Evolutionary conservation across 129 eudicot species (phyloP), one percentile per base, ranked within the genome.

Genomic region (Dittrichia graveolens): DNA sequence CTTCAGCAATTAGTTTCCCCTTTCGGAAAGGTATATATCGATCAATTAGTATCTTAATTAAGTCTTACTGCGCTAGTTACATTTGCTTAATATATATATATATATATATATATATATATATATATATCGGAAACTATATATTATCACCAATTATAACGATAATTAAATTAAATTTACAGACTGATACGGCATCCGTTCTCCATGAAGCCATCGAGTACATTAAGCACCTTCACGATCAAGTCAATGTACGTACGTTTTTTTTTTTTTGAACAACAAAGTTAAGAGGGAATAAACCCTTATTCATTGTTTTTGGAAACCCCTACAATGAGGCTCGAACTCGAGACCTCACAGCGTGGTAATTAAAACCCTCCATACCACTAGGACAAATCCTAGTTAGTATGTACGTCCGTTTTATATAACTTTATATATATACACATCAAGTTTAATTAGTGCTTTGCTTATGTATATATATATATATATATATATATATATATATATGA

Each of bases 141-240:
- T 56, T 24, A 24, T 24, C 31, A 2, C 31, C 2, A 24, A 24
- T 60, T n/a, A 39, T 41, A 49, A 38, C 7, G 39, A 48, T 35
- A 65, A 65, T 4, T 50, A 24, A 54, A 12, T 1, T 53, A 9
- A 14, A 67, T 34, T 14, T 83, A 34, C 95, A 94, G 98, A 94
- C 98, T 52, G 98, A 94, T 84, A 94, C 98, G 12, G 98, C 98
- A 18, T 94, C 98, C 19, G 98, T 94, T 83, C 96, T 94, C 42
- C 98, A 94, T 37, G 98, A 94, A 86, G 98, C 98, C 34, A 94
- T 94, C 63, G 98, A 90, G 69, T 94, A 94, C 88, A 90, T 94
- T 78, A 94, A 90, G 79, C 86, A 78, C 73, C 96, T 90, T 75
- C 98, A 94, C 76, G 96, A 90, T 81, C 96, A 94, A 88, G 96